phyloP scores from a whole-genome alignment of 1,284 basidiomycete genomes.

The Tylopilus sp. region DNA sequence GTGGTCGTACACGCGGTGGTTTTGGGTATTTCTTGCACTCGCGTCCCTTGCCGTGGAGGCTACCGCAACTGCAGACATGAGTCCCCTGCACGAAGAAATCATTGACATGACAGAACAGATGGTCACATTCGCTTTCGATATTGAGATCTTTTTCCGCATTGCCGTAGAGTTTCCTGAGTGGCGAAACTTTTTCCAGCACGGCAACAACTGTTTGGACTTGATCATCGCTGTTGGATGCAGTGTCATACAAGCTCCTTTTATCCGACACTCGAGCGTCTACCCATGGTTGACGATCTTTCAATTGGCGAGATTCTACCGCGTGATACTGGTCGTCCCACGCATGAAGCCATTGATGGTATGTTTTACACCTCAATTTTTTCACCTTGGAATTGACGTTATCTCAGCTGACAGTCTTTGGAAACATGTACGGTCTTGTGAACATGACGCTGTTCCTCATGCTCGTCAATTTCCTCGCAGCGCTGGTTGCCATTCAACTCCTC shows the following conservation, averaged over 20 bases:
- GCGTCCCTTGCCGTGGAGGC: constrained; percentile 84
- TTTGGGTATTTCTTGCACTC: constrained; percentile 85
- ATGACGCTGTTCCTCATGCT: constrained; percentile 95
- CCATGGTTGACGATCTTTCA: constrained; percentile 96
- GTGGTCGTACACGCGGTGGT: constrained; percentile 73
- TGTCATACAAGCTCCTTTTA: constrained; percentile 89
- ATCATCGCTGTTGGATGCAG: constrained; percentile 85
- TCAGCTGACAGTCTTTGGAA: constrained; percentile 91
- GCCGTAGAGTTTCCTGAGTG: constrained; percentile 84
- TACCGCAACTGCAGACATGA: constrained; percentile 71
- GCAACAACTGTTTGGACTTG: constrained; percentile 84
- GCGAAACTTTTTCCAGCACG: constrained; percentile 79
- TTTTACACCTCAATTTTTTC: constrained; percentile 8
- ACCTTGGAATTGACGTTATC: constrained; percentile 14
- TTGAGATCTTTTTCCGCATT: constrained; percentile 89
- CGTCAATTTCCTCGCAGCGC: constrained; percentile 89
- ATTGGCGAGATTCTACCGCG: constrained; percentile 91
- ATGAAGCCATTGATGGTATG: constrained; percentile 85
- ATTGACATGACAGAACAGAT: constrained; percentile 80
- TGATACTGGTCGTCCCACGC: constrained; percentile 90
- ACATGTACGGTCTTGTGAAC: constrained; percentile 92
- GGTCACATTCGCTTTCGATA: constrained; percentile 88
- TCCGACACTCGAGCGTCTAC: constrained; percentile 76
- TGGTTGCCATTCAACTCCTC: constrained; percentile 81
- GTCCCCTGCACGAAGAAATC: constrained; percentile 56